Conservation (phyloP, 2,329 filamentous ascomycete genomes). For the Botryotinia convoluta region DNA sequence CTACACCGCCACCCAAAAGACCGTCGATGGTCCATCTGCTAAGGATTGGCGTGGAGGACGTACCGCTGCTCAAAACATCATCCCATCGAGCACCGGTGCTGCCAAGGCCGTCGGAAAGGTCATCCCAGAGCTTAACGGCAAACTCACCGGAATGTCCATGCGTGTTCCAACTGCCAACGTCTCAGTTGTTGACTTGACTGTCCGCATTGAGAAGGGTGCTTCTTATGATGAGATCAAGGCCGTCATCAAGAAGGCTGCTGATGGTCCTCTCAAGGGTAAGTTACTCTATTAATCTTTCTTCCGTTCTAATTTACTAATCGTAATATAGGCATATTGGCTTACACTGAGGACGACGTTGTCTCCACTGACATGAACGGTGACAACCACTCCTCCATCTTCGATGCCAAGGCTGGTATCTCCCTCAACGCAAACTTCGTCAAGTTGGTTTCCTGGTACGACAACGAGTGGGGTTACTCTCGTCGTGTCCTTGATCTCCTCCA, state of each 20-base stretch:
- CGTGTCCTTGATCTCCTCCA: constrained; percentile 80
- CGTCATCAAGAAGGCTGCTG: constrained; percentile 81
- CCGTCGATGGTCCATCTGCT: constrained; percentile 91
- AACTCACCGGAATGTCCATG: constrained; percentile 99
- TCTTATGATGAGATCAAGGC: constrained; percentile 90
- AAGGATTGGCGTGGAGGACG: constrained; percentile 99
- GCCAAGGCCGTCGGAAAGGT: constrained; percentile 99
- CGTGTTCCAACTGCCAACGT: constrained; percentile 98
- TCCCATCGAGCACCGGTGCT: constrained; percentile 97
- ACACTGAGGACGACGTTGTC: constrained; percentile 97
- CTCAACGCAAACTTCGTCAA: constrained; percentile 99
- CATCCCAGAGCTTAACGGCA: constrained; percentile 96
- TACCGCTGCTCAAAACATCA: constrained; percentile 99
- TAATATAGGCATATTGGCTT: constrained; percentile 72
- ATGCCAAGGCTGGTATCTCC: constrained; percentile 98
- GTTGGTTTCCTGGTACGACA: constrained; percentile 94
- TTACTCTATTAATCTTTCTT: constrained; percentile 22
- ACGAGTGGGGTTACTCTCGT: constrained; percentile 99
- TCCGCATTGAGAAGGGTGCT: constrained; percentile 87
- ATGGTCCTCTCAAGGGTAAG: constrained; percentile 82
- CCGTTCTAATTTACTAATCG: constrained; percentile 20
- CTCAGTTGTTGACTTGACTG: constrained; percentile 96
- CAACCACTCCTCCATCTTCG: constrained; percentile 94
- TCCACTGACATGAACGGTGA: constrained; percentile 93
- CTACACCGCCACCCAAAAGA: constrained; percentile 99